Evolutionary conservation across 768 basidiomycete genomes (phyloP).

Genomic region (Trametes sanguinea): DNA sequence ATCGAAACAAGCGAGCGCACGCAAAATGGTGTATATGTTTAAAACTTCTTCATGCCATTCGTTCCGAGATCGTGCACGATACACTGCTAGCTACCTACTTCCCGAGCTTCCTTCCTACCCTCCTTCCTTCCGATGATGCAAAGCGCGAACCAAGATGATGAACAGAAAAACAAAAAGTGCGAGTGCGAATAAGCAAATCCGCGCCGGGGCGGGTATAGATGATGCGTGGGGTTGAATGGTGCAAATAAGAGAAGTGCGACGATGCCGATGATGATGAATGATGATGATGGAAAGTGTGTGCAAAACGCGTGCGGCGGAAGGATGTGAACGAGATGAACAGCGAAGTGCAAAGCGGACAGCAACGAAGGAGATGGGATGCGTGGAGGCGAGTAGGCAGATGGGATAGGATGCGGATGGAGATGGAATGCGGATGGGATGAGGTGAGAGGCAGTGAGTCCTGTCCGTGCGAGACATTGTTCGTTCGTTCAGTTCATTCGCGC

Average conservation of each 20-base stretch:
- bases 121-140: not conserved
- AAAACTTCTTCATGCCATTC: too few species aligned
- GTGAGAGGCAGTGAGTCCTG: not conserved
- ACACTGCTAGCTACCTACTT: not conserved
- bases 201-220: not conserved
- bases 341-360: not conserved
- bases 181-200: not conserved
- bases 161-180: not conserved
- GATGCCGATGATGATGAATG: not conserved
- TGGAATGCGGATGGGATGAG: too few species aligned
- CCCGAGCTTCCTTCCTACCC: not conserved
- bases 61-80: not conserved
- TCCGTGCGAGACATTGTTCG: slow-evolving; percentile 11
- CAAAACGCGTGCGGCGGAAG: not conserved
- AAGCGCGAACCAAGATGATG: not conserved
- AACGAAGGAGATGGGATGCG: not conserved
- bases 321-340: not conserved
- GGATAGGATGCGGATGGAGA: not conserved
- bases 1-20: too few species aligned
- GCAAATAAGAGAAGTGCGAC: not conserved
- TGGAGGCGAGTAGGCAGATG: not conserved
- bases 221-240: not conserved
- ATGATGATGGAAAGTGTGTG: not conserved
- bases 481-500: not conserved
- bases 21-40: too few species aligned